Conservation (phyloP, 768 basidiomycete species). For the Infundibulicybe gibba region DNA sequence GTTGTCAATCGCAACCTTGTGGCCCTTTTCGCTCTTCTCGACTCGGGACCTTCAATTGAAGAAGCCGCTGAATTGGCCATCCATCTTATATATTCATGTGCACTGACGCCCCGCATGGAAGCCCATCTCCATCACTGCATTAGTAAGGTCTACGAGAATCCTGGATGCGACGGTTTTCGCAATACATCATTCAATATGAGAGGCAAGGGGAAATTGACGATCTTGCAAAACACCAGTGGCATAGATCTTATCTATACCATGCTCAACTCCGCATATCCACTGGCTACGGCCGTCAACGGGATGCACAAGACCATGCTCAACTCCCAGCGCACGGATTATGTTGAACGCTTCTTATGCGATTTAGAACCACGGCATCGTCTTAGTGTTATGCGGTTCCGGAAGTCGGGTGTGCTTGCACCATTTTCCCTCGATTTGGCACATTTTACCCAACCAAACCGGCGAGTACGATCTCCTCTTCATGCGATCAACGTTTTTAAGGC, state of each 20-base stretch:
- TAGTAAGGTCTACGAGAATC: conserved; percentile 13
- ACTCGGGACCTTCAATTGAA: conserved; percentile 14
- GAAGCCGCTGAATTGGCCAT: conserved; percentile 26
- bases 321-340: conserved; percentile 29
- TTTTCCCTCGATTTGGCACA: conserved; percentile 19
- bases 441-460: conserved; percentile 28
- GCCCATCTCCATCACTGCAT: conserved; percentile 19
- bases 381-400: conserved; percentile 21
- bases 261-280: conserved; percentile 19
- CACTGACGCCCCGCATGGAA: conserved; percentile 18
- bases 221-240: conserved; percentile 9
- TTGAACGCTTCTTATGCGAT: conserved; percentile 29
- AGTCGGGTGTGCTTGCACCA: conserved; percentile 24
- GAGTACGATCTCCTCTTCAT: background rate
- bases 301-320: conserved; percentile 27
- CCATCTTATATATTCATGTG: conserved; percentile 30
- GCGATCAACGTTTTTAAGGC: background rate
- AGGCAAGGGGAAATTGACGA: conserved; percentile 19
- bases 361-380: conserved; percentile 32
- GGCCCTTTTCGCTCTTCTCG: conserved; percentile 21
- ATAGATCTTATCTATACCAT: conserved; percentile 16
- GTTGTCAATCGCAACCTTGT: conserved; percentile 19
- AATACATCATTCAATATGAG: conserved; percentile 12
- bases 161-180: conserved; percentile 1
- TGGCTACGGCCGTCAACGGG: conserved; percentile 15